Conservation (phyloP, 108 stramenopile genomes). For the Pelagomonas calceolata region DNA sequence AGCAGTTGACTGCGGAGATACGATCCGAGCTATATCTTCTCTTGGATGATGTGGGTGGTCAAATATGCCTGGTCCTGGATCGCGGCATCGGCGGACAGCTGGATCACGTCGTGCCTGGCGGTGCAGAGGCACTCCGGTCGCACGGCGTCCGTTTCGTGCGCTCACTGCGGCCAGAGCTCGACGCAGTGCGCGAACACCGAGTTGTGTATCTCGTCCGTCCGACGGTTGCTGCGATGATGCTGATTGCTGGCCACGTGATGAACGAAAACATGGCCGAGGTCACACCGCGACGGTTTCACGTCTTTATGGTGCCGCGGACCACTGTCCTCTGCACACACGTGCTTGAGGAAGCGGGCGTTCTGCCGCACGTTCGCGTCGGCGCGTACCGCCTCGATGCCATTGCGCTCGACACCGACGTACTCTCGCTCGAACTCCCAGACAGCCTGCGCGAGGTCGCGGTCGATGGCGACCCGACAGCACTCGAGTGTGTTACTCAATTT, state of each 20-base stretch:
- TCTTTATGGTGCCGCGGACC: conserved; percentile 39
- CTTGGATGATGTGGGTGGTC: not conserved
- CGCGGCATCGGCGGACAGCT: conserved; percentile 1
- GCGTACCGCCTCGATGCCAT: conserved; percentile 37
- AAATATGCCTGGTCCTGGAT: conserved; percentile 15
- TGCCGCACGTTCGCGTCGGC: conserved; percentile 12
- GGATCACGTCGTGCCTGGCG: conserved; percentile 10
- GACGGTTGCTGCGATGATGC: not conserved
- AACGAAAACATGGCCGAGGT: not conserved
- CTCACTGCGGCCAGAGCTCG: conserved; percentile 7
- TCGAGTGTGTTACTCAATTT: conserved; percentile 16
- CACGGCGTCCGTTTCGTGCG: conserved; percentile 14
- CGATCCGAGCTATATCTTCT: not conserved
- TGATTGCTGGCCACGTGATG: conserved; percentile 18
- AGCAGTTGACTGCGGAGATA: too few relatives aligned
- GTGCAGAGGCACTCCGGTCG: conserved; percentile 10
- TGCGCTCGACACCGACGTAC: conserved; percentile 34
- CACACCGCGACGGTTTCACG: conserved; percentile 1
- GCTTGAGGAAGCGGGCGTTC: conserved; percentile 25
- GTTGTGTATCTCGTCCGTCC: conserved; percentile 13
- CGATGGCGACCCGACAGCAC: conserved; percentile 25
- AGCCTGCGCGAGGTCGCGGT: conserved; percentile 8
- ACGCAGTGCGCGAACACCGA: conserved; percentile 2
- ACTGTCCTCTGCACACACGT: conserved; percentile 40
- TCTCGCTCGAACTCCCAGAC: conserved; percentile 28